phyloP scores from a whole-genome alignment of 1,139 yeast genomes.

The Nadsonia commutata region DNA sequence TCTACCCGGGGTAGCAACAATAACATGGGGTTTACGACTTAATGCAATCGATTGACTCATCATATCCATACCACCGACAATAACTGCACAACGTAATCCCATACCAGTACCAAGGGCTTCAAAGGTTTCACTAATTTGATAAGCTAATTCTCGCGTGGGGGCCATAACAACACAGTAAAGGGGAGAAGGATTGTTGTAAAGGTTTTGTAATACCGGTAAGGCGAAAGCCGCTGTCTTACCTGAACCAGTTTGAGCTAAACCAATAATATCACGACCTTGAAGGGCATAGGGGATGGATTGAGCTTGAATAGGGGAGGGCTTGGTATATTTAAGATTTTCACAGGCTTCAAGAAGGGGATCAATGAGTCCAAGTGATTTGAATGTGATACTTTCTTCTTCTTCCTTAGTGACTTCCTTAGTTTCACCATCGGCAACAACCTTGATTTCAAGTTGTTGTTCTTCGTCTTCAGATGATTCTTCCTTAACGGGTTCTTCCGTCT shows the following conservation, averaged over 20 bases:
- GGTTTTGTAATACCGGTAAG: conserved; percentile 75
- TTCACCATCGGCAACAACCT: conserved; percentile 6
- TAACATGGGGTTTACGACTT: conserved; percentile 83
- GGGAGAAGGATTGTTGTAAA: conserved; percentile 81
- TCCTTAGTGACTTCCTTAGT: conserved; percentile 4
- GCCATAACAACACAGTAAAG: conserved; percentile 83
- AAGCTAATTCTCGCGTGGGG: conserved; percentile 95
- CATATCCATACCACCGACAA: conserved; percentile 98
- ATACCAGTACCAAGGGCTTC: conserved; percentile 82
- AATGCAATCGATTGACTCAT: conserved; percentile 94
- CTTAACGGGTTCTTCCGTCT: conserved; percentile 1
- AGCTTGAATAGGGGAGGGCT: conserved; percentile 89
- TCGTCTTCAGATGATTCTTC: neutral
- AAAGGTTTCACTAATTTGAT: conserved; percentile 88
- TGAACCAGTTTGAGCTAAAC: conserved; percentile 97
- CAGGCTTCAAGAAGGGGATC: conserved; percentile 67
- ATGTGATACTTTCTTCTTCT: conserved; percentile 21
- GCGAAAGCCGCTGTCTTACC: conserved; percentile 98
- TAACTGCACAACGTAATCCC: conserved; percentile 78
- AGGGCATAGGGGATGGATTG: conserved; percentile 87
- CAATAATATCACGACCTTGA: conserved; percentile 90
- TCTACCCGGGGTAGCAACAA: conserved; percentile 96
- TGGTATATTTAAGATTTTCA: conserved; percentile 59
- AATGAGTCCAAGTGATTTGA: conserved; percentile 45
- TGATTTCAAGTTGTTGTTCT: conserved; percentile 8